phyloP scores from a whole-genome alignment of 208 protist genomes.

The Trypanosoma rangeli region DNA sequence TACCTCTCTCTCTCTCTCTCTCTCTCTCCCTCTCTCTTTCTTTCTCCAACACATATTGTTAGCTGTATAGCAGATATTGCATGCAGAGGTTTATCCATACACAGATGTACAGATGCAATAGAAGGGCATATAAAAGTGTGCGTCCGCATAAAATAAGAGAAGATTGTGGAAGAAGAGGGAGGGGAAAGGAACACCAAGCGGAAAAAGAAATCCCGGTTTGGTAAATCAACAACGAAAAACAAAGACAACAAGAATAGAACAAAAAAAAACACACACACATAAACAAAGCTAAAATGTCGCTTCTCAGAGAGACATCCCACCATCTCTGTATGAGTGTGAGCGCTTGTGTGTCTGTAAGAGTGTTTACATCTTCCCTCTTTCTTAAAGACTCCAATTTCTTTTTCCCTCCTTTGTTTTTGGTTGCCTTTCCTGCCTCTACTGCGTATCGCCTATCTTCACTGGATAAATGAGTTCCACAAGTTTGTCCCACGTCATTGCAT shows the following conservation, averaged over 20 bases:
- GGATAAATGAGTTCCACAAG: slow-evolving; percentile 86
- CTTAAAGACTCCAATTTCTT: neutral
- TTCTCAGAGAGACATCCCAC: neutral
- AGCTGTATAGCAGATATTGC: too few relatives aligned
- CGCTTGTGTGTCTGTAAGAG: neutral
- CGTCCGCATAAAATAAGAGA: neutral
- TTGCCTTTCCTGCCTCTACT: slow-evolving; percentile 8
- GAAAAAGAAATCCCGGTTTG: neutral
- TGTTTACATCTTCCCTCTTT: neutral
- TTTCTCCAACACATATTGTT: too few relatives aligned
- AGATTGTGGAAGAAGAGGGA: neutral
- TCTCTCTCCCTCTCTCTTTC: too few relatives aligned
- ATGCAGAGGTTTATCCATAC: too few relatives aligned
- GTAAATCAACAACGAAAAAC: too few relatives aligned
- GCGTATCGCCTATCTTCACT: slow-evolving; percentile 31
- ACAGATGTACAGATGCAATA: neutral
- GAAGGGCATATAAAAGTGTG: neutral
- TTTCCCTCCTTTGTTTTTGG: slow-evolving; percentile 22
- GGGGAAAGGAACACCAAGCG: neutral
- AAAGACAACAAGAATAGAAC: too few relatives aligned
- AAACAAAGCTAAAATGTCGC: too few relatives aligned
- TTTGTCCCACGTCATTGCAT: slow-evolving; percentile 74
- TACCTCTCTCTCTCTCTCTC: too few relatives aligned
- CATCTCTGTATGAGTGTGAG: neutral
- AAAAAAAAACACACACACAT: too few relatives aligned